phyloP scores from a whole-genome alignment of 2,329 filamentous ascomycete genomes.

The Phialocephala sp. region DNA sequence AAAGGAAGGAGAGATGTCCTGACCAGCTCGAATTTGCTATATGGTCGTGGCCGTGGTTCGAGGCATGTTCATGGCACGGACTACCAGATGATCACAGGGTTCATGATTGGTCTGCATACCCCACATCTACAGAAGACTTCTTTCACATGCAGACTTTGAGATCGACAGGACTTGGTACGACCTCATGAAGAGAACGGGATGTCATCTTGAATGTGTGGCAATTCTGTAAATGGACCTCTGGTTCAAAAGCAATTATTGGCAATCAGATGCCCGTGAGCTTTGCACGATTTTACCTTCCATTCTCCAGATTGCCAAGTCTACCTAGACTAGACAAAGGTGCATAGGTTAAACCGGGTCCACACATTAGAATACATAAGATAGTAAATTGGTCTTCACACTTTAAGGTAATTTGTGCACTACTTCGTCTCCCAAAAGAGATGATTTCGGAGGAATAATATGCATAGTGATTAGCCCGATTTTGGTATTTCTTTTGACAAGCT shows the following conservation, averaged over 20 bases:
- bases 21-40: neutral
- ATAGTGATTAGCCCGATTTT: neutral
- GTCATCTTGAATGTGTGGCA: neutral
- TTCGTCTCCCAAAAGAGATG: neutral
- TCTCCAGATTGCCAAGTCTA: too few species aligned
- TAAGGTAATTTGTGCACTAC: neutral
- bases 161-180: neutral
- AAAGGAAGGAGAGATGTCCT: neutral
- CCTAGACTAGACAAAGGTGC: too few species aligned
- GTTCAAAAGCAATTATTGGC: too few species aligned
- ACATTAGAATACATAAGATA: too few species aligned
- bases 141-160: neutral
- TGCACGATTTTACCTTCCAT: too few species aligned
- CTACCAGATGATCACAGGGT: neutral
- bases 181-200: neutral
- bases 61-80: neutral
- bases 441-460: neutral
- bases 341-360: too few species aligned
- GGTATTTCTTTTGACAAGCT: constrained; percentile 4
- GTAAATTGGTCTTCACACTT: too few species aligned
- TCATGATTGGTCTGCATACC: neutral
- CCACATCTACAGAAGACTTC: neutral
- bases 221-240: neutral
- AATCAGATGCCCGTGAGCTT: too few species aligned
- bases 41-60: neutral